Evolutionary conservation across 768 basidiomycete species (phyloP).

Genomic region (Gloeopeniophorella convolvens): DNA sequence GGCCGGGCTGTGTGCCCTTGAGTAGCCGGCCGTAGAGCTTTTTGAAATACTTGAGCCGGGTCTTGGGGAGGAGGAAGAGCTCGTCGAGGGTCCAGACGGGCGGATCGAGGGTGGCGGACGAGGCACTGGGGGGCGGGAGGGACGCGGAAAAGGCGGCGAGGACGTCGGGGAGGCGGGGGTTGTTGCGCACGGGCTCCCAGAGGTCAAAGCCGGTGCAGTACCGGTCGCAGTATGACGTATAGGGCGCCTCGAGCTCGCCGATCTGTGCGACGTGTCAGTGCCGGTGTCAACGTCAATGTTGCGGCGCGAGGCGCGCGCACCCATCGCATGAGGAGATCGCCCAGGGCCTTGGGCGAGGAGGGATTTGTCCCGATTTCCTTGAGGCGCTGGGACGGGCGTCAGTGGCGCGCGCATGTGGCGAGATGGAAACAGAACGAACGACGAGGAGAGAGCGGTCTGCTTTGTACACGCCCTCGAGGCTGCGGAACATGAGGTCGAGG

Average conservation of each 20-base stretch:
- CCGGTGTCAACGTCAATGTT: not conserved
- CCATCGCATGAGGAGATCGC: constrained; percentile 97
- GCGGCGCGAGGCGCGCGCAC: constrained; percentile 43
- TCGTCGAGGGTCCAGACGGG: constrained; percentile 76
- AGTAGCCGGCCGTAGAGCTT: constrained; percentile 82
- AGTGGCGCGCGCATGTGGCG: constrained; percentile 12
- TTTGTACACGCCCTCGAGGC: constrained; percentile 88
- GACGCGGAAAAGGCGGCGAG: constrained; percentile 62
- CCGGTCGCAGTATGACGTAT: constrained; percentile 70
- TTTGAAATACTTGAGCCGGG: constrained; percentile 84
- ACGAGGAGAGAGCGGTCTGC: constrained; percentile 76
- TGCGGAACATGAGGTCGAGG: constrained; percentile 91
- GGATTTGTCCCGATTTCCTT: constrained; percentile 93
- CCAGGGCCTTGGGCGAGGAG: constrained; percentile 86
- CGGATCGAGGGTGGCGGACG: constrained; percentile 32
- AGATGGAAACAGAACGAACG: constrained; percentile 38
- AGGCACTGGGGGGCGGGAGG: constrained; percentile 48
- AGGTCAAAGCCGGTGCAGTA: constrained; percentile 74
- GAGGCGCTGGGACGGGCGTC: constrained; percentile 55
- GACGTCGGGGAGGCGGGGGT: constrained; percentile 60
- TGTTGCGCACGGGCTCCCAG: constrained; percentile 76
- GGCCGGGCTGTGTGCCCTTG: constrained; percentile 79
- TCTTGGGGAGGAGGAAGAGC: constrained; percentile 81
- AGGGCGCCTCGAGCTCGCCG: constrained; percentile 84
- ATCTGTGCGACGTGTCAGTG: constrained; percentile 48